Conservation (phyloP, 2,329 filamentous ascomycete genomes). For the Penicillium sp. region DNA sequence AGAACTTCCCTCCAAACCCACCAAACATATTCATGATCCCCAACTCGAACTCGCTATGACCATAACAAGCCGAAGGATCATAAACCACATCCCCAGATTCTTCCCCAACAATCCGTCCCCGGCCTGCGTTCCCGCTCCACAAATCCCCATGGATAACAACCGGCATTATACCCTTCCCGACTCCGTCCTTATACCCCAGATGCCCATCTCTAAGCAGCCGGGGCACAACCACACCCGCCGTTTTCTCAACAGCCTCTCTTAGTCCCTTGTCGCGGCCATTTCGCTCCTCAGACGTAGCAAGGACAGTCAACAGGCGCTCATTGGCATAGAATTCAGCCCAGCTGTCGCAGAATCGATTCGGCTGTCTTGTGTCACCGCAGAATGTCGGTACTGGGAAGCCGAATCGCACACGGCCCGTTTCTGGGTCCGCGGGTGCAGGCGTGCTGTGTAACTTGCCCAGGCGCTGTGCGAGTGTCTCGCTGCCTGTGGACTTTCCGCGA, state of each 20-base stretch:
- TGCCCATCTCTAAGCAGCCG: constrained; percentile 70
- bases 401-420: constrained; percentile 57
- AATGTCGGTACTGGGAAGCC: constrained; percentile 85
- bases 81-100: constrained; percentile 74
- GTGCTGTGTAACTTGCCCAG: constrained; percentile 78
- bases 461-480: constrained; percentile 64
- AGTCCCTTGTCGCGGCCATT: constrained; percentile 69
- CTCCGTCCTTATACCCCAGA: constrained; percentile 53
- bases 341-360: constrained; percentile 70
- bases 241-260: constrained; percentile 63
- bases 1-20: constrained; percentile 72
- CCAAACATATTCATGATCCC: constrained; percentile 98
- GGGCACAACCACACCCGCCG: constrained; percentile 69
- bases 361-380: constrained; percentile 81
- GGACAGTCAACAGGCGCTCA: constrained; percentile 68
- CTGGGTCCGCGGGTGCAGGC: constrained; percentile 58
- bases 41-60: constrained; percentile 85
- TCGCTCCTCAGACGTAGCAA: constrained; percentile 57
- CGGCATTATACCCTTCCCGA: constrained; percentile 63
- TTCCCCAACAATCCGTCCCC: constrained; percentile 62
- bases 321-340: constrained; percentile 90
- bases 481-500: constrained; percentile 48
- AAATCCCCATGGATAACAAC: constrained; percentile 88
- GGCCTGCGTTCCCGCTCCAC: constrained; percentile 84
- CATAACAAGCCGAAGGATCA: constrained; percentile 79